Evolutionary conservation across 2,329 filamentous ascomycete genomes (phyloP), one percentile per base, ranked within the genome.

Genomic region (Monosporascus sp.): DNA sequence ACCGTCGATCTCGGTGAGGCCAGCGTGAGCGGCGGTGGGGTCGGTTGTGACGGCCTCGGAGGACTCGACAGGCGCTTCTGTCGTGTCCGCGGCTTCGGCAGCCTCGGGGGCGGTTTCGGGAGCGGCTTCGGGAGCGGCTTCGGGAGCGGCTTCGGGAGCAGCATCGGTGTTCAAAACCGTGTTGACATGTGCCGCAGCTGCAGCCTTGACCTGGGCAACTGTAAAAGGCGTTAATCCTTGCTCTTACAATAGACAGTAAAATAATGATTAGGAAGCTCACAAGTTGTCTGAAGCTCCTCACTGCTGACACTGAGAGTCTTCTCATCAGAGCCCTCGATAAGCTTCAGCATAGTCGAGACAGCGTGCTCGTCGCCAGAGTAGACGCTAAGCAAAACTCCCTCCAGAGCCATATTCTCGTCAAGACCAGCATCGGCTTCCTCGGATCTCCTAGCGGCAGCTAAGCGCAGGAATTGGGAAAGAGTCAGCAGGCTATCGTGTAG

Each of bases 361-460:
- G 88, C 89, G 60, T 75, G 79, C 58, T 88, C 81, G 63, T 93
- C 88, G 47, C 89, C 90, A 46, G 84, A 83, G 71, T 95, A 94
- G 35, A 94, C 87, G 55, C 87, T 80, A 47, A 91, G 77, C 53
- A 95, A 77, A 37, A 90, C 84, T 50, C 89, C 89, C 72, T 95
- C 89, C 55, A 94, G 84, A 37, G 89, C 90, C 70, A 85, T 84
- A 70, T 85, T 90, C 74, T 93, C 88, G 53, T 91, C 88, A 5
- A 79, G 70, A 41, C 76, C 72, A 47, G 81, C 78, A 61, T 88
- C 80, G 51, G 76, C 80, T 58, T 88, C 88, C 65, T 89, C 85
- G 20, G 83, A 79, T 62, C 88, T 82, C 60, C 89, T 84, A 62
- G 88, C 85, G 53, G 89, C 89, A 55, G 89, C 89, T 38, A 91